phyloP scores from a whole-genome alignment of 208 protist species.

The Trypanosoma scelopori region DNA sequence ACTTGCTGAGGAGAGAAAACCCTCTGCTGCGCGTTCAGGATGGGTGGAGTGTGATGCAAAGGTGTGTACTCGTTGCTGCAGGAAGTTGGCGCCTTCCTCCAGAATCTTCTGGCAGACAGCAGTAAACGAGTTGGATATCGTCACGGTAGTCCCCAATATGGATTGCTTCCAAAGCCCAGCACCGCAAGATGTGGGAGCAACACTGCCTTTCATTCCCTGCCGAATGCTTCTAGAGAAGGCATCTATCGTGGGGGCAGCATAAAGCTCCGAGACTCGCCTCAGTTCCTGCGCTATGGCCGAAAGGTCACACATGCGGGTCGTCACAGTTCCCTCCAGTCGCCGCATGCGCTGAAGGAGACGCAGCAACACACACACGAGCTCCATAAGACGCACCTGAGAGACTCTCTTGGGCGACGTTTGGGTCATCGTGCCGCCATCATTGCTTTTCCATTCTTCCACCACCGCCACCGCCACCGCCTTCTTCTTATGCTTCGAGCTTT shows the following conservation, averaged over 20 bases:
- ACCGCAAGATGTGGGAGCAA: no score
- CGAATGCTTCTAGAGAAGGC: not conserved
- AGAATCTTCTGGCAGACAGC: constrained; percentile 17
- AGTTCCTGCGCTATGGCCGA: constrained; percentile 12
- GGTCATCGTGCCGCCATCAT: not conserved
- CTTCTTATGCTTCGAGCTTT: not conserved
- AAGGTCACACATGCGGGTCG: constrained; percentile 4
- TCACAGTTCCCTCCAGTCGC: not conserved
- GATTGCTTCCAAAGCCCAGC: no score
- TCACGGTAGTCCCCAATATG: not conserved
- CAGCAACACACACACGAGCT: constrained; percentile 7
- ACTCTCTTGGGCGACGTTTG: not conserved
- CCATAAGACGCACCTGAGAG: constrained; percentile 8
- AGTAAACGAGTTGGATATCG: constrained; percentile 9
- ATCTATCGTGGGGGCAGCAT: not conserved
- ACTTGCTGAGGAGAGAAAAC: not conserved
- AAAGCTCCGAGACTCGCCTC: constrained; percentile 5
- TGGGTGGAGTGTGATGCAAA: constrained; percentile 1
- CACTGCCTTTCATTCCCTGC: not conserved
- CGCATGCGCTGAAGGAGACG: constrained; percentile 25
- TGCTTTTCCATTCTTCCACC: not conserved
- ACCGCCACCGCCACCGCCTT: not conserved
- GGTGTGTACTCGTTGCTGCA: constrained; percentile 5
- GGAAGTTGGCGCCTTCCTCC: constrained; percentile 18
- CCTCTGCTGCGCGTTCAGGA: not conserved